Evolutionary conservation across 768 basidiomycete genomes (phyloP), one percentile per base, ranked within the genome.

Genomic region (Naganishia vaughanmartiniae): DNA sequence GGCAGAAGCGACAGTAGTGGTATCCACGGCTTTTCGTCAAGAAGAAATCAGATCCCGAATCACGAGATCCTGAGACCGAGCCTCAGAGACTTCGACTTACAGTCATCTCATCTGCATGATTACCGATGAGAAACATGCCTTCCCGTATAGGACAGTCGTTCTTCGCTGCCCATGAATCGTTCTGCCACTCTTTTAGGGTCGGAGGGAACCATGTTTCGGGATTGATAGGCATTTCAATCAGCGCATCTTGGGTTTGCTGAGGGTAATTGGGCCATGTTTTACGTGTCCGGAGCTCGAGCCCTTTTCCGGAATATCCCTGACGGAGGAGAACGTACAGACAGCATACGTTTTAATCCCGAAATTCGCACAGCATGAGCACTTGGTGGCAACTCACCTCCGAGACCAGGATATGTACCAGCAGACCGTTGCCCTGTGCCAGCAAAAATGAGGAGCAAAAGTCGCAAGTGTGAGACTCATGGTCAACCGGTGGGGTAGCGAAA

Each of bases 81-180:
- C n/a, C 7, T 51, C 21, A 19, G 2, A 26, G 4, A 7, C 9
- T 39, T 19, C 9, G 19, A 58, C 79, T 70, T 39, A 81, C 81
- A 15, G 94, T 94, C 21, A 98, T 84, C 75, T 98, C 95, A 82
- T 98, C 95, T 0, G 94, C 90, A 80, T 98, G 95, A 82, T 97
- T 97, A 11, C 91, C 93, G 60, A 98, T 90, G 69, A 98, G 81
- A 82, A 96, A 98, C 2, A 84, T 81, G 0, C 84, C 87, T 0
- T 83, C 82, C 10, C 76, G 76, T 63, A 87, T 78, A 58, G 79
- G 78, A 31, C 83, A 75, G 2, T 65, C 53, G 6, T 72, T 72
- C 65, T 72, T 70, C 0, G 73, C 73, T 19, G 36, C 28, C 78
- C 80, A 78, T 2, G 17, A 30, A 4, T 75, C 77, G 24, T 68